These are phyloP conservation scores for Monotropa hypopitys DNA, from an alignment of 179 eudicot species.

Conservation along the genomic window DNA sequence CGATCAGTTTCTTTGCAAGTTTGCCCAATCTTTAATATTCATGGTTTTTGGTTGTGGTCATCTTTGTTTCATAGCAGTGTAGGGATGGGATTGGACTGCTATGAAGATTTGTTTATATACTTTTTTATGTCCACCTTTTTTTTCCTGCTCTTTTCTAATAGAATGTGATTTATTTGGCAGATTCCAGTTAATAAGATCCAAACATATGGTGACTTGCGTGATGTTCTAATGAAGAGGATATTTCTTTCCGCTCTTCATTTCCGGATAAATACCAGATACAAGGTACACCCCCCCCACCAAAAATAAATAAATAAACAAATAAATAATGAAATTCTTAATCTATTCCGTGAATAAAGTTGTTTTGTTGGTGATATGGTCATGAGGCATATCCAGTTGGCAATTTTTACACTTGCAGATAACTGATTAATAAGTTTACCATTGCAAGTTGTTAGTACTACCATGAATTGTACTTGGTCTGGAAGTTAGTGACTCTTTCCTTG, in stretches of 20 bases:
- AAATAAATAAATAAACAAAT: no score
- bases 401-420: neutral
- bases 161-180: conserved; percentile 28
- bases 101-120: neutral
- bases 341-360: neutral
- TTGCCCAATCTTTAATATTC: neutral
- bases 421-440: neutral
- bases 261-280: conserved; percentile 94
- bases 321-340: neutral
- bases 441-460: neutral
- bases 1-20: neutral
- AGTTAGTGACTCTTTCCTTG: neutral
- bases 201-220: conserved; percentile 72
- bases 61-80: neutral
- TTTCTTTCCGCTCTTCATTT: conserved; percentile 97
- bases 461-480: conserved; percentile 1
- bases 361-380: neutral
- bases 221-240: conserved; percentile 96
- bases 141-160: neutral
- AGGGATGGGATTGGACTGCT: neutral
- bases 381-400: neutral
- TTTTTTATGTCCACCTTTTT: neutral
- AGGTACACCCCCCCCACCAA: no score
- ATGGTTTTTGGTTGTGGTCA: neutral
- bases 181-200: conserved; percentile 83